Percentiles rank a stretch among this genome's conserved stretches.
phyloP scores from a whole-genome alignment of 441 rosid genomes.

The Omphalea diandra region DNA sequence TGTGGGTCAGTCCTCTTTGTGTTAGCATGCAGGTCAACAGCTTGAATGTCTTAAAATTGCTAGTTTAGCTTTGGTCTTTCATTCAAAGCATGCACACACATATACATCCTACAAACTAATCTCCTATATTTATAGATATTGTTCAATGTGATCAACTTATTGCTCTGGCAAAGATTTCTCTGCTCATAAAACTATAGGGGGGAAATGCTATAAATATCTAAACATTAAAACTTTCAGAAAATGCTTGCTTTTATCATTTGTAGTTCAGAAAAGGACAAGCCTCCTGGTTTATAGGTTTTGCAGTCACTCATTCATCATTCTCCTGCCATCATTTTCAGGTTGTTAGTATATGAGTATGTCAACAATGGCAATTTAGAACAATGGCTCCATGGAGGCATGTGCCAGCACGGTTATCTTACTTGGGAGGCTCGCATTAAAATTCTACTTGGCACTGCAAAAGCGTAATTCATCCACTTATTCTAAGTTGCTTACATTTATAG shows the following conservation, averaged over 20 bases:
- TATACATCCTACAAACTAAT: not conserved
- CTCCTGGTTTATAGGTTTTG: constrained; percentile 1
- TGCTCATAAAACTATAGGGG: not conserved
- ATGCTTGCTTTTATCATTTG: not conserved
- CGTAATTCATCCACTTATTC: constrained; percentile 45
- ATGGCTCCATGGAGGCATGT: constrained; percentile 96
- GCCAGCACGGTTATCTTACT: constrained; percentile 73
- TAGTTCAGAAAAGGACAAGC: not conserved
- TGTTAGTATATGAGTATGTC: constrained; percentile 90
- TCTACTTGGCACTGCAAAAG: constrained; percentile 90
- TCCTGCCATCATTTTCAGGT: constrained; percentile 37
- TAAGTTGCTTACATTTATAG: constrained; percentile 9
- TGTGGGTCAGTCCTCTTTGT: constrained; percentile 9
- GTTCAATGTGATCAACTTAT: not conserved
- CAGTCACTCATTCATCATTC: not conserved
- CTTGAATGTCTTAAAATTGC: constrained; percentile 4
- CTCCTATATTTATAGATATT: not conserved
- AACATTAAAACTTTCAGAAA: not conserved
- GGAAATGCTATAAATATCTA: not conserved
- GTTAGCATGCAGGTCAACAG: not conserved
- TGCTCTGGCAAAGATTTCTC: not conserved
- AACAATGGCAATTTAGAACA: constrained; percentile 95
- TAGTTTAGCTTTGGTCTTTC: not conserved
- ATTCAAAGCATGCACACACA: not conserved
- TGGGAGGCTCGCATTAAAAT: constrained; percentile 94